These are phyloP conservation scores for Dovyalis caffra DNA, from an alignment of 345 rosid species.

Conservation along the genomic window DNA sequence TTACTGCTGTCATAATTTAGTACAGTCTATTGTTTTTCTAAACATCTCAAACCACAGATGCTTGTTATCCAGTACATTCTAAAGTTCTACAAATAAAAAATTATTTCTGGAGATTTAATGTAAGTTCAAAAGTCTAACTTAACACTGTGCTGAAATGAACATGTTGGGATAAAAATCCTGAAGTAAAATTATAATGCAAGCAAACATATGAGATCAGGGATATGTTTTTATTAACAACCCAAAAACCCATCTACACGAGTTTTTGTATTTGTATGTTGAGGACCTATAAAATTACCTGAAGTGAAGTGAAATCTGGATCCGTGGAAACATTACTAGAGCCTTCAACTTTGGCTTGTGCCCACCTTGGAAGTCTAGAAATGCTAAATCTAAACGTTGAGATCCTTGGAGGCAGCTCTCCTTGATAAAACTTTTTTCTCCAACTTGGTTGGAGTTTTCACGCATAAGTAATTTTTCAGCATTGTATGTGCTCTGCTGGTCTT, in stretches of 20 bases:
- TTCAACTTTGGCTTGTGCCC: constrained; percentile 76
- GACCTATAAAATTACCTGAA: constrained; percentile 47
- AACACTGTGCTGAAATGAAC: neutral
- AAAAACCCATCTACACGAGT: neutral
- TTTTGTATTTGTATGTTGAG: constrained; percentile 2
- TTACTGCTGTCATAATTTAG: neutral
- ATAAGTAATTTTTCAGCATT: constrained; percentile 26
- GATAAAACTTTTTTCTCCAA: constrained; percentile 18
- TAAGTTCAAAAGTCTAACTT: neutral
- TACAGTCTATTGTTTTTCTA: neutral
- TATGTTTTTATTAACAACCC: neutral
- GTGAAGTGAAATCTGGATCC: constrained; percentile 37
- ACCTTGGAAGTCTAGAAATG: constrained; percentile 76
- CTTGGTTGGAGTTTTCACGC: constrained; percentile 24
- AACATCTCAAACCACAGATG: constrained; percentile 1
- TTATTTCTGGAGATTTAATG: neutral
- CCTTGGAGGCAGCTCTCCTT: constrained; percentile 38
- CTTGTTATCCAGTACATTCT: neutral
- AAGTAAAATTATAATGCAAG: neutral
- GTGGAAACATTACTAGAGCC: constrained; percentile 22
- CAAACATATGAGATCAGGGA: neutral
- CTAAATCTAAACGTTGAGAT: constrained; percentile 66
- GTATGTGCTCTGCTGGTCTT: constrained; percentile 27
- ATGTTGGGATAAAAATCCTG: neutral
- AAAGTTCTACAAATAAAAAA: neutral